These are phyloP conservation scores for Cucumis hystrix DNA, from an alignment of 306 rosid species.

Conservation along the genomic window DNA sequence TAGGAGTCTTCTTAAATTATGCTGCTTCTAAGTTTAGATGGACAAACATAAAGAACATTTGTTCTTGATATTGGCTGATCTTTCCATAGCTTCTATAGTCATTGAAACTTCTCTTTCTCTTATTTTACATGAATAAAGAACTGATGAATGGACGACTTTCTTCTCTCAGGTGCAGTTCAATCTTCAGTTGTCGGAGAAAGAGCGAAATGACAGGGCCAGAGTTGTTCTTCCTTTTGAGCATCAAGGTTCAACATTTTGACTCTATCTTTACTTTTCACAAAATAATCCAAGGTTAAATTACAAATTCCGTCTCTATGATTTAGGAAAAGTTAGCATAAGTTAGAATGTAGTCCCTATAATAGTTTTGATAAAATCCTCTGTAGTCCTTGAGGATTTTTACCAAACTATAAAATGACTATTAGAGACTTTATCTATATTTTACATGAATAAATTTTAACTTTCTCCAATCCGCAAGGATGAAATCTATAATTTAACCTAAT, in stretches of 20 bases:
- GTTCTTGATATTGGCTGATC: neutral
- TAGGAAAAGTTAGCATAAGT: too few species aligned
- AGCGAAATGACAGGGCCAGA: conserved; percentile 65
- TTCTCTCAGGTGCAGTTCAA: conserved; percentile 63
- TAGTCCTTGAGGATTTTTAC: too few species aligned
- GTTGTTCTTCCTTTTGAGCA: conserved; percentile 96
- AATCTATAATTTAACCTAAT: neutral
- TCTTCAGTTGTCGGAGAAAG: conserved; percentile 87
- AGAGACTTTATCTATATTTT: too few species aligned
- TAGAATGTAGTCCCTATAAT: too few species aligned
- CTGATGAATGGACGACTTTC: neutral
- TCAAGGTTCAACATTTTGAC: conserved; percentile 37
- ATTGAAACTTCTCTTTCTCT: neutral
- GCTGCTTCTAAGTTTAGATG: neutral
- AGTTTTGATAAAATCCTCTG: too few species aligned
- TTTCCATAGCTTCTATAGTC: neutral
- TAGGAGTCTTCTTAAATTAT: neutral
- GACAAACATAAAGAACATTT: neutral
- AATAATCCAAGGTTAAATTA: neutral
- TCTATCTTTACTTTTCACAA: neutral
- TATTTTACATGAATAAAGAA: neutral
- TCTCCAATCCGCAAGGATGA: too few species aligned
- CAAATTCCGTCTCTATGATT: too few species aligned
- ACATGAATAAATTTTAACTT: too few species aligned
- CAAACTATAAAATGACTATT: too few species aligned